Evolutionary conservation across 1,284 basidiomycete species (phyloP), one percentile per base, ranked within the genome.

Genomic region (Cryptococcus jaspeensis): DNA sequence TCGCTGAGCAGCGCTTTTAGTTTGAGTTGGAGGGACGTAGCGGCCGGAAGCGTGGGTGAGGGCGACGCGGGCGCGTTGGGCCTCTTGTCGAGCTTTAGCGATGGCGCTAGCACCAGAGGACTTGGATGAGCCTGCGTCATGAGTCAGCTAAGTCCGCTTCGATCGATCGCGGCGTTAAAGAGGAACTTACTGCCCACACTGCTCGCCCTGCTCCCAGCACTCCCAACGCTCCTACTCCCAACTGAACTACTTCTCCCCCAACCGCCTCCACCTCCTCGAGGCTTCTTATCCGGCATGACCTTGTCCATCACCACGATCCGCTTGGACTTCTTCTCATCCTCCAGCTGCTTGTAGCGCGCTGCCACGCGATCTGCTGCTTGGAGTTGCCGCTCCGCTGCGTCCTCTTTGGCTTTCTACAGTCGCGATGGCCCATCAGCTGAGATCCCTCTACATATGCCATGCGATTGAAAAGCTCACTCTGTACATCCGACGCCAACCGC

Each of bases 401-500:
- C 73, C 37, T 65, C 61, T 25, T 61, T 60, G 1, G 70, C 73
- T 68, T 70, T 71, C 73, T 76, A 58, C 25, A 9, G 9, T 32
- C 28, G n/a, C n/a, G n/a, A n/a, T 56, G 53, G 42, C 20, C n/a
- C 25, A 35, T 50, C 18, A 50, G 48, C 46, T 25, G 23, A 0
- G 18, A 25, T 28, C 13, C 20, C 12, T 15, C 18, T 15, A 36
- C 37, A 50, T 25, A 18, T 3, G 20, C 18, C 6, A 56, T 16
- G 25, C 32, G 39, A 22, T 15, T 16, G 40, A 28, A 8, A 52
- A 22, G 45, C 71, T 58, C 52, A 76, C 74, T 37, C 61, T 61
- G 45, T 71, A 74, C 70, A 71, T 73, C 42, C 70, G 52, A 20
- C 74, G 55, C 74, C 74, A 76, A 35, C 74, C 74, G 2, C 54